Conservation (phyloP, 441 rosid genomes). For the Corymbia calophylla region DNA sequence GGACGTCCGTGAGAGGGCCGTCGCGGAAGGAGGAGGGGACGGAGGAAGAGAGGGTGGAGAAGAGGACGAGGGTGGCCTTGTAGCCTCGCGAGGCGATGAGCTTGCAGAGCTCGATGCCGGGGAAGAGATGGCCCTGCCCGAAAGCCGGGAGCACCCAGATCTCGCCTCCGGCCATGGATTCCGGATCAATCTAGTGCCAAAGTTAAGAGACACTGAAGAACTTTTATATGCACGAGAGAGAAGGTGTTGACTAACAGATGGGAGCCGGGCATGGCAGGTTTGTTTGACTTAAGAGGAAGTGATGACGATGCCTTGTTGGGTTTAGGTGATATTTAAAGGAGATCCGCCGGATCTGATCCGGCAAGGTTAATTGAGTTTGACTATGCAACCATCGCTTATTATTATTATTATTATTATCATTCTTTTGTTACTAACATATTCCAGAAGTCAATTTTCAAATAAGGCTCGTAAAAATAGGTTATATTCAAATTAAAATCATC, state of each 20-base stretch:
- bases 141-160: slow-evolving; percentile 11
- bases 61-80: slow-evolving; percentile 4
- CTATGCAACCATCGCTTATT: neutral
- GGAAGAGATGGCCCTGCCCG: slow-evolving; percentile 21
- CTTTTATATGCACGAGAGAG: neutral
- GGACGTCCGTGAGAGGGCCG: neutral
- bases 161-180: neutral
- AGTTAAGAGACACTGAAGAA: neutral
- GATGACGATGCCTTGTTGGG: neutral
- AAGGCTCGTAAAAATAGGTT: neutral
- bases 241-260: neutral
- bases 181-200: neutral
- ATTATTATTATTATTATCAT: neutral
- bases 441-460: neutral
- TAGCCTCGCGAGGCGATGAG: slow-evolving; percentile 4
- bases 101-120: slow-evolving; percentile 25
- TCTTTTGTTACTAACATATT: fast-evolving
- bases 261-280: neutral
- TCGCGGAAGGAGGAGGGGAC: slow-evolving; percentile 4
- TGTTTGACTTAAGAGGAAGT: neutral
- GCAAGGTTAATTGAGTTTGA: neutral
- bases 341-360: fast-evolving
- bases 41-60: neutral
- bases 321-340: fast-evolving
- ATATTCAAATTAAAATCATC: neutral